Conservation (phyloP, 352 stramenopile genomes). For the Phytophthora citrophthora region DNA sequence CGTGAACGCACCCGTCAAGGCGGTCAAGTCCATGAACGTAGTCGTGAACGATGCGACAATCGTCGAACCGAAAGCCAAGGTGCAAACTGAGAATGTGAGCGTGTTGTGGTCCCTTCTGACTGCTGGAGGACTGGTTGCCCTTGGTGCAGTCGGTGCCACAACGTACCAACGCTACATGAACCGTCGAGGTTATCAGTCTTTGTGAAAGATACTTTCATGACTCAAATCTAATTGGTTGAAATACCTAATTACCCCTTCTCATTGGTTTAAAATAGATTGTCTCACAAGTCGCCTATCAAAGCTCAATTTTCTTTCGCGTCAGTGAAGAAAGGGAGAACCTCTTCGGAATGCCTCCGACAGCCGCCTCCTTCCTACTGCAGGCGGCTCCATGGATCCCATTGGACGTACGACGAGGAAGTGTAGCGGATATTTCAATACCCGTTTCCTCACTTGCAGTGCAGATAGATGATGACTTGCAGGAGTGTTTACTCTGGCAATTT, state of each 20-base stretch:
- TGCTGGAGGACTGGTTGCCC: slow-evolving; percentile 39
- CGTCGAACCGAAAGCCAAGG: slow-evolving; percentile 16
- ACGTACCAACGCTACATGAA: slow-evolving; percentile 54
- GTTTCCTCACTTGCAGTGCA: slow-evolving; percentile 23
- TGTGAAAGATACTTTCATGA: slow-evolving; percentile 25
- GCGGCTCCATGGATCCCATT: slow-evolving; percentile 54
- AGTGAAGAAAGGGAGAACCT: slow-evolving; percentile 9
- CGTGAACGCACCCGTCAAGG: slow-evolving; percentile 40
- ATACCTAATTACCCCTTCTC: slow-evolving; percentile 6
- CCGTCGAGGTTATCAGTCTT: slow-evolving; percentile 48
- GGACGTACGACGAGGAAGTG: slow-evolving; percentile 57
- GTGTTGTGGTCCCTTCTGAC: slow-evolving; percentile 46
- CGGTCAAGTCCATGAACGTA: slow-evolving; percentile 34
- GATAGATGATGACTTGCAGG: slow-evolving; percentile 15
- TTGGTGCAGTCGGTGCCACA: slow-evolving; percentile 46
- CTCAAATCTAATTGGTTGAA: slow-evolving; percentile 14
- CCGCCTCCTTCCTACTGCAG: slow-evolving; percentile 62
- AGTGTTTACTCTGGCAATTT: slow-evolving; percentile 73
- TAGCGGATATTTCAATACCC: slow-evolving; percentile 51
- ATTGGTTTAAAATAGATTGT: slow-evolving; percentile 42
- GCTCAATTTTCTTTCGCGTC: slow-evolving; percentile 27
- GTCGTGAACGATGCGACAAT: slow-evolving; percentile 35
- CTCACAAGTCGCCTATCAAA: slow-evolving; percentile 20
- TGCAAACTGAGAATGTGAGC: slow-evolving; percentile 1
- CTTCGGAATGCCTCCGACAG: slow-evolving; percentile 22